Conservation (phyloP, 371 early-diverging fungal genomes). For the Dichotomocladium elegans region DNA sequence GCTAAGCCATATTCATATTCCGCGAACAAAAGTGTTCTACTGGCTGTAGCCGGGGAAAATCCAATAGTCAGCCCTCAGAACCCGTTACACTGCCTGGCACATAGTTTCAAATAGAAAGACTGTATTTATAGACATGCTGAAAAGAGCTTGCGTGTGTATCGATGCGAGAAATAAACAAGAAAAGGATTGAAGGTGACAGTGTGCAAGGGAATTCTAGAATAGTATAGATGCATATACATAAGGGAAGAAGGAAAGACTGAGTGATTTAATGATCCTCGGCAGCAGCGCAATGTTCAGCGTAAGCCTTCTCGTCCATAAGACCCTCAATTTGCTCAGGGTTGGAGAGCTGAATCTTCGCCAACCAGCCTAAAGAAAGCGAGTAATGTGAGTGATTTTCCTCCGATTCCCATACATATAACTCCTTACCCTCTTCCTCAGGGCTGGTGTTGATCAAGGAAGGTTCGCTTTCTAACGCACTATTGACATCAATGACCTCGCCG, state of each 20-base stretch:
- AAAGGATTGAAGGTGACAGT: no score
- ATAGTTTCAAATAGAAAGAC: no score
- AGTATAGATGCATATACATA: conserved; percentile 14
- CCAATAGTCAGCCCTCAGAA: no score
- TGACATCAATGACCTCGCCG: conserved; percentile 82
- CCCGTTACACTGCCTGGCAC: no score
- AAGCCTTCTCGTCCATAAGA: conserved; percentile 72
- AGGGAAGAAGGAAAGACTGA: neutral
- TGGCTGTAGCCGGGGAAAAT: no score
- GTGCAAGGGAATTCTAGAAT: no score
- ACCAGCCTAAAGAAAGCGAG: conserved; percentile 71
- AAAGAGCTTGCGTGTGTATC: no score
- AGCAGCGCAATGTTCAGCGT: conserved; percentile 37
- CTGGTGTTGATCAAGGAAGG: conserved; percentile 77
- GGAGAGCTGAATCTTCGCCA: conserved; percentile 85
- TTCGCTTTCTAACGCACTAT: conserved; percentile 57
- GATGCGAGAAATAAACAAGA: no score
- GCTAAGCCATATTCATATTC: no score
- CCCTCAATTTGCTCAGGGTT: conserved; percentile 62
- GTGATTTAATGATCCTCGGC: conserved; percentile 25
- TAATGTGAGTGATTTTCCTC: neutral
- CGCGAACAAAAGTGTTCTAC: no score
- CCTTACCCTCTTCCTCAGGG: conserved; percentile 75
- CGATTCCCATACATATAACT: neutral
- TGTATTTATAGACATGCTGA: no score